Evolutionary conservation across 1,284 basidiomycete genomes (phyloP).

Genomic region (Butyriboletus appendiculatus): DNA sequence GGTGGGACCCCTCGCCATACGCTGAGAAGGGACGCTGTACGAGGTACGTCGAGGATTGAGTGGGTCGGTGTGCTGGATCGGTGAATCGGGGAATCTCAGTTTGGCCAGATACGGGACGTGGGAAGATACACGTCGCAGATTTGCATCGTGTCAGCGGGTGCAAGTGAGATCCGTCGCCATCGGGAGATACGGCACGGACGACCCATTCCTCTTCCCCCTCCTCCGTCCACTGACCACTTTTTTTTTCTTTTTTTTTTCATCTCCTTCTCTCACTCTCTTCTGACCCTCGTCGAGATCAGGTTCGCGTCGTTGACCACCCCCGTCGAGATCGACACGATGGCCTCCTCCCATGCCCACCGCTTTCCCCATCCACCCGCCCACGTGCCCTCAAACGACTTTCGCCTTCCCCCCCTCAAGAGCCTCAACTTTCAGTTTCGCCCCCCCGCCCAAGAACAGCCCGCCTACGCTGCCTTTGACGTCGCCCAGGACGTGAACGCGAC

Average conservation of each 20-base stretch:
- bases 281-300: constrained; percentile 16
- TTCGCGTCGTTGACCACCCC: too few relatives aligned
- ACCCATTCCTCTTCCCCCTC: constrained; percentile 12
- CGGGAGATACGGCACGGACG: constrained; percentile 49
- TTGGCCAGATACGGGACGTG: constrained; percentile 23
- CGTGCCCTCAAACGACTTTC: constrained; percentile 44
- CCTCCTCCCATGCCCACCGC: constrained; percentile 22
- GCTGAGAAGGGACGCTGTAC: too few relatives aligned
- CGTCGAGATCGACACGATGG: too few relatives aligned
- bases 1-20: too few relatives aligned
- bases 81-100: constrained; percentile 32
- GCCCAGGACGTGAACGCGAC: constrained; percentile 17
- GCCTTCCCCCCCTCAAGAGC: constrained; percentile 66
- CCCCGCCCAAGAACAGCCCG: constrained; percentile 25
- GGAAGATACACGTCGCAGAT: constrained; percentile 32
- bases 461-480: constrained; percentile 22
- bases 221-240: constrained; percentile 18
- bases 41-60: constrained; percentile 13
- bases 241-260: background rate
- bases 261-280: background rate
- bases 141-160: constrained; percentile 37
- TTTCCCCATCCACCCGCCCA: constrained; percentile 40
- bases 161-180: constrained; percentile 54
- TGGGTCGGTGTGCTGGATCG: constrained; percentile 19
- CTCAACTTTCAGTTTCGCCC: constrained; percentile 55